Evolutionary conservation across 306 rosid species (phyloP), one percentile per base, ranked within the genome.

Genomic region (Quercus bicolor): DNA sequence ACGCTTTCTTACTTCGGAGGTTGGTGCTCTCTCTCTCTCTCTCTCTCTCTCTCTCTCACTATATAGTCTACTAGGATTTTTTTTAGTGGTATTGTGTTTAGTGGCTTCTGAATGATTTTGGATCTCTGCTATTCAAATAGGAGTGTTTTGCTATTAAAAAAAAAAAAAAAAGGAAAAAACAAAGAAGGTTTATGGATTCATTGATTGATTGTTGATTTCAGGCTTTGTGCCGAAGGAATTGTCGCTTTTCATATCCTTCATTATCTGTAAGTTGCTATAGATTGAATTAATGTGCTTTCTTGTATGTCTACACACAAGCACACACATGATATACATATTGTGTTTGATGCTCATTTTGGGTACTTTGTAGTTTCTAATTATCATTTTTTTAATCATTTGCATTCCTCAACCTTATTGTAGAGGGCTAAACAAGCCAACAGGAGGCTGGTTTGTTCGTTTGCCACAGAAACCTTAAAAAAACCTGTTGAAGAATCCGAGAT

Each of bases 371-470:
- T 75, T 60, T 19, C 48, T 29, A 33, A 34, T 80, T 70, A 29
- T 23, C 68, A 68, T 26, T 56, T 60, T 43, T 48, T 43, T 84
- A 52, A 72, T 84, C 61, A 65, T 75, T 9, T 74, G 72, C 61
- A 56, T 70, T 77, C 20, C 72, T 88, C 40, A 82, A 72, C 80
- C 77, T 56, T 73, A 56, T 84, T 70, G 75, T 85, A 95, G 98
- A 85, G 77, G 84, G 87, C 84, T 74, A 85, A 84, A 80, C 84
- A 83, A 82, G 74, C 52, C 40, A 85, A 86, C 79, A 79, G 88
- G 84, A 90, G 90, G 86, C 75, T 87, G 65, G 84, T 85, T 84
- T 93, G 98, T 89, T 88, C 92, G 2, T 96, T 89, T 88, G 91
- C 99, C 68, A 86, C 94, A 20, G 93, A 88, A 79, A 74, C 84